Evolutionary conservation across 352 stramenopile species (phyloP).

Genomic region (Phytophthora ramorum): DNA sequence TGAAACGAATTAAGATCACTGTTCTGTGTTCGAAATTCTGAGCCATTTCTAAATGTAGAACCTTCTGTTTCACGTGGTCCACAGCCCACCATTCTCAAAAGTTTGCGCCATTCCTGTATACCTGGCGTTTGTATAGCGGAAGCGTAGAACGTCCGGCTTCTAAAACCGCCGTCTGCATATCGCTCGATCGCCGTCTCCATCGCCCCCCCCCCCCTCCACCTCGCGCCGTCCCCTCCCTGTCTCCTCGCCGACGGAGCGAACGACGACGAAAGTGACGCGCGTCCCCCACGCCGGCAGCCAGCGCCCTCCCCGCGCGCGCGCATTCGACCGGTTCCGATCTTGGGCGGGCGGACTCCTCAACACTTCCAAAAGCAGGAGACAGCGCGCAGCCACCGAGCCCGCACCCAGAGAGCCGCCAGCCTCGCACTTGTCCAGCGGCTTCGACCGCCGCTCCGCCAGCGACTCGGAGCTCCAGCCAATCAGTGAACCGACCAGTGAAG

Average conservation of each 20-base stretch:
- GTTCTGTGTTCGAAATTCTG: too few species aligned
- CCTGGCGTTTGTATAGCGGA: too few species aligned
- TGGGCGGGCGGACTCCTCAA: conserved; percentile 37
- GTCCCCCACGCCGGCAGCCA: conserved; percentile 15
- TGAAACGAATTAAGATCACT: too few species aligned
- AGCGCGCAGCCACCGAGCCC: conserved; percentile 34
- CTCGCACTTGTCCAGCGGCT: not conserved
- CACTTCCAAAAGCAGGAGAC: conserved; percentile 18
- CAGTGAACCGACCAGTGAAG: conserved; percentile 15
- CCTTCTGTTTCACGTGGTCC: too few species aligned
- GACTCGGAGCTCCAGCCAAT: conserved; percentile 14
- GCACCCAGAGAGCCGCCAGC: not conserved
- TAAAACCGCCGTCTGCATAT: too few species aligned
- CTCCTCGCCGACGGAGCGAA: not conserved
- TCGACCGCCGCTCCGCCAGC: conserved; percentile 16
- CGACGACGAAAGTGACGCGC: conserved; percentile 23
- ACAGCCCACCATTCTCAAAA: too few species aligned
- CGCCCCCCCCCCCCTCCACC: too few species aligned
- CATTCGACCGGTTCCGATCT: conserved; percentile 39
- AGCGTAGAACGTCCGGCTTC: too few species aligned
- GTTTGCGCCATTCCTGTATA: too few species aligned
- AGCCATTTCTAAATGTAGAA: too few species aligned
- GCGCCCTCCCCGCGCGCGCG: conserved; percentile 31
- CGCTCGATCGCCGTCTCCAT: too few species aligned
- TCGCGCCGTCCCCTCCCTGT: too few species aligned